A percentile compares a stretch with the other conserved stretches of the same genome.
These are phyloP conservation scores for Saccharomycopsis hybrid DNA, from an alignment of 1,139 yeast species.

Conservation along the genomic window DNA sequence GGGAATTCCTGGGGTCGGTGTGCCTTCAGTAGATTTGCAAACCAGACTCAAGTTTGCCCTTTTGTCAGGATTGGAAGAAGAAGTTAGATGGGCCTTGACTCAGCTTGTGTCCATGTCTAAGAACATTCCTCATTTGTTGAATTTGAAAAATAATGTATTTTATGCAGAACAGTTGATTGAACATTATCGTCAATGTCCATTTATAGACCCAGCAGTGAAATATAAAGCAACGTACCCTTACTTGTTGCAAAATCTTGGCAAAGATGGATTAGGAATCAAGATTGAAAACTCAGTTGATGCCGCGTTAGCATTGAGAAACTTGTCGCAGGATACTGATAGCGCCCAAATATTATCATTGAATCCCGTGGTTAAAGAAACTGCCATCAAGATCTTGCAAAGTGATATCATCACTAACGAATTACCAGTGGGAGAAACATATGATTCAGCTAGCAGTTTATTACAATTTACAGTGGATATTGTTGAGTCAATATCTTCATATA, in stretches of 20 bases:
- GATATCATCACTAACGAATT: slow-evolving; percentile 31
- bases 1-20: slow-evolving; percentile 41
- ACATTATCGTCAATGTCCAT: slow-evolving; percentile 26
- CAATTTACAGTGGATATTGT: slow-evolving; percentile 71
- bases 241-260: slow-evolving; percentile 23
- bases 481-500: slow-evolving; percentile 78
- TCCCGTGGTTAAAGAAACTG: slow-evolving; percentile 28
- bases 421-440: slow-evolving; percentile 33
- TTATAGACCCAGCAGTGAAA: slow-evolving; percentile 20
- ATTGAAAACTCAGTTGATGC: slow-evolving; percentile 53
- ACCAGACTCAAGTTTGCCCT: slow-evolving; percentile 60
- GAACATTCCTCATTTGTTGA: slow-evolving; percentile 41
- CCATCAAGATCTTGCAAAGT: slow-evolving; percentile 43
- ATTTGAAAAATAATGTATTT: slow-evolving; percentile 42
- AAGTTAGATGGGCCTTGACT: slow-evolving; percentile 60
- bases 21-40: slow-evolving; percentile 45
- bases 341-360: slow-evolving; percentile 71
- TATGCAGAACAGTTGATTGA: slow-evolving; percentile 46
- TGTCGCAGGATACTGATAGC: slow-evolving; percentile 75
- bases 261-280: slow-evolving; percentile 26
- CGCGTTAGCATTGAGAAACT: slow-evolving; percentile 67
- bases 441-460: slow-evolving; percentile 51
- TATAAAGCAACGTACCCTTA: slow-evolving; percentile 17
- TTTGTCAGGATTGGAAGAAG: slow-evolving; percentile 50
- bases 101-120: slow-evolving; percentile 53